Conservation (phyloP, 1,139 yeast species). For the Geotrichum carabidarum region DNA sequence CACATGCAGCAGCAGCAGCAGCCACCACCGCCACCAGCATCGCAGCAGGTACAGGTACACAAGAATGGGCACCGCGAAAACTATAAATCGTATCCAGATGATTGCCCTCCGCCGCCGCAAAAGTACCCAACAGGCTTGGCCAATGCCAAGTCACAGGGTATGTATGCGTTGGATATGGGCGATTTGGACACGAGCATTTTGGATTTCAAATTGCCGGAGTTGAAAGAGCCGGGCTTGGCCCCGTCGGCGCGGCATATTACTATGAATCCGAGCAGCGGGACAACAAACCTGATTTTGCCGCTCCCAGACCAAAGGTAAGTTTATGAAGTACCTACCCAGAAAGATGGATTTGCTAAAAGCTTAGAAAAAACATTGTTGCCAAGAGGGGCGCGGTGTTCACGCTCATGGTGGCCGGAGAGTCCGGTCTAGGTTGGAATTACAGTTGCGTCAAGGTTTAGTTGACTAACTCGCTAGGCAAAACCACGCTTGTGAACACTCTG, state of each 20-base stretch:
- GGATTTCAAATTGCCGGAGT: conserved; percentile 4
- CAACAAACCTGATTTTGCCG: conserved; percentile 48
- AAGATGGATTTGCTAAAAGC: background rate
- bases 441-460: background rate
- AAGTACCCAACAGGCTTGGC: background rate
- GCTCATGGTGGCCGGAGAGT: conserved; percentile 86
- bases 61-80: background rate
- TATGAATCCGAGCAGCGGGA: background rate
- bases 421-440: conserved; percentile 59
- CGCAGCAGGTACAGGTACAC: too few relatives aligned
- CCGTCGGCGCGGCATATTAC: conserved; percentile 12
- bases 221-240: background rate
- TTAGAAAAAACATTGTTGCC: conserved; percentile 68
- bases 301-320: conserved; percentile 80
- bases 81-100: background rate
- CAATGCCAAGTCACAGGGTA: background rate
- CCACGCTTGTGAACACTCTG: conserved; percentile 80
- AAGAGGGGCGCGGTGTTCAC: conserved; percentile 81
- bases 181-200: conserved; percentile 2
- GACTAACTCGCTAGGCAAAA: conserved; percentile 39
- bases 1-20: too few relatives aligned
- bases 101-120: background rate
- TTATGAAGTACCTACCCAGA: background rate
- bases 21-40: too few relatives aligned
- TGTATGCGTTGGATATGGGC: background rate